phyloP scores from a whole-genome alignment of 164 flowering plant genomes.

The Amborella trichopoda region DNA sequence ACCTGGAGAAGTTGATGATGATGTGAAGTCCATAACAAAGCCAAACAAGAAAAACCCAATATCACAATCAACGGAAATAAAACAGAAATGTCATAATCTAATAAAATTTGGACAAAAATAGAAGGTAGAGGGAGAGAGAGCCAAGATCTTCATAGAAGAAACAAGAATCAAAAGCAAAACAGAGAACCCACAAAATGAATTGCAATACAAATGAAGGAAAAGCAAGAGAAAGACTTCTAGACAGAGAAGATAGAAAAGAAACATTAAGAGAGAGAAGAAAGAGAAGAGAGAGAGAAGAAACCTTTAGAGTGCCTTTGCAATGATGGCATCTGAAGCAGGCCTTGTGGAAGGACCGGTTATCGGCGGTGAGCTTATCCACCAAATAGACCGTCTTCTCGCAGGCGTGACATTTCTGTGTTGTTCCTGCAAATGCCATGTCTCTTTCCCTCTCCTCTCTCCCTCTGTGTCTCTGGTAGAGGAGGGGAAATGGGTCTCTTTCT shows the following conservation, averaged over 20 bases:
- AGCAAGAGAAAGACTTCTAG: not conserved
- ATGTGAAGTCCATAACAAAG: too few species aligned
- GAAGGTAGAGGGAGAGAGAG: not conserved
- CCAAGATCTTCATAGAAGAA: not conserved
- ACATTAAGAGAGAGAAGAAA: not conserved
- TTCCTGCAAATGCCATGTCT: slow-evolving; percentile 82
- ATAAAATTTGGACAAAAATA: not conserved
- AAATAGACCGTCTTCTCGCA: slow-evolving; percentile 88
- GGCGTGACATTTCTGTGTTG: slow-evolving; percentile 85
- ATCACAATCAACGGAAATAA: too few species aligned
- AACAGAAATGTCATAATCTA: too few species aligned
- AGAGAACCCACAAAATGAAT: not conserved
- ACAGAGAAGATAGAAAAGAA: not conserved
- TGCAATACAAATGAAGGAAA: not conserved
- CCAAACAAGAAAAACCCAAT: too few species aligned
- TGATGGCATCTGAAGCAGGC: slow-evolving; percentile 92
- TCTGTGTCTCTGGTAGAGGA: not conserved
- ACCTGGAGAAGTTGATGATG: too few species aligned
- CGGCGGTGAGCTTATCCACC: slow-evolving; percentile 78
- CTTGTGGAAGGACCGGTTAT: slow-evolving; percentile 70
- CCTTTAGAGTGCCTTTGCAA: slow-evolving; percentile 93
- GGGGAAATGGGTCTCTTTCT: too few species aligned
- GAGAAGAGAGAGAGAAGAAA: slow-evolving; percentile 1
- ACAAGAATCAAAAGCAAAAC: not conserved
- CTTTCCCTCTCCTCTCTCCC: not conserved